A percentile compares a stretch with the other conserved stretches of the same genome.
Conservation (phyloP, 2,329 filamentous ascomycete species). For the Penicillium sp. region DNA sequence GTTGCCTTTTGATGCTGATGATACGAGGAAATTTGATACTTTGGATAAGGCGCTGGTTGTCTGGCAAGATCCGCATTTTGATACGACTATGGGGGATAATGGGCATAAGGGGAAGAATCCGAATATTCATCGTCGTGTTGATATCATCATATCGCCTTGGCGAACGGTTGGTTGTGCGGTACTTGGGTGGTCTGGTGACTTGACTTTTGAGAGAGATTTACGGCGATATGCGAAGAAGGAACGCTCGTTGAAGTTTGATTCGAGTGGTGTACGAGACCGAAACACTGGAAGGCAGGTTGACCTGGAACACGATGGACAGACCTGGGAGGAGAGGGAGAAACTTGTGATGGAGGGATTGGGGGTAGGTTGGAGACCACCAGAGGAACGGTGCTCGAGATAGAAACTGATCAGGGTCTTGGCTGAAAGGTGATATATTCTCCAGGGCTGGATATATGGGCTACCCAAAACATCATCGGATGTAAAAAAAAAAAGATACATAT, state of each 20-base stretch:
- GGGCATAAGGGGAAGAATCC: constrained; percentile 53
- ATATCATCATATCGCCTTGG: constrained; percentile 90
- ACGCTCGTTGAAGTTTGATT: constrained; percentile 81
- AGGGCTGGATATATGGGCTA: not conserved
- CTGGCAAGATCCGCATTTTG: constrained; percentile 70
- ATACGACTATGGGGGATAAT: constrained; percentile 28
- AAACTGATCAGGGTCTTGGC: not conserved
- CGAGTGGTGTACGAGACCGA: constrained; percentile 74
- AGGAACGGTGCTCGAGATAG: constrained; percentile 65
- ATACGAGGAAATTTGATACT: constrained; percentile 67
- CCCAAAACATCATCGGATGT: not conserved
- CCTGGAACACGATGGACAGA: constrained; percentile 55
- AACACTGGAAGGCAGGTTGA: constrained; percentile 68
- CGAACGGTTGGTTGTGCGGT: constrained; percentile 84
- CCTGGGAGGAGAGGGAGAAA: constrained; percentile 70
- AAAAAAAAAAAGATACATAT: not conserved
- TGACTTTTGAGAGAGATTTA: constrained; percentile 85
- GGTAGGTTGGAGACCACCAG: constrained; percentile 64
- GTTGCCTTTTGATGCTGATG: constrained; percentile 51
- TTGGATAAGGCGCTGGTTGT: constrained; percentile 91
- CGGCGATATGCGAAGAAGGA: constrained; percentile 72
- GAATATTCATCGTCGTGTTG: constrained; percentile 78
- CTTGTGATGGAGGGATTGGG: constrained; percentile 75
- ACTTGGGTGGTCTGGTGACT: constrained; percentile 83
- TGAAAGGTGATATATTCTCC: too few species aligned